Base-by-base conservation (phyloP, 495 filamentous ascomycete genomes). In the Parathielavia hyrcaniae region DNA sequence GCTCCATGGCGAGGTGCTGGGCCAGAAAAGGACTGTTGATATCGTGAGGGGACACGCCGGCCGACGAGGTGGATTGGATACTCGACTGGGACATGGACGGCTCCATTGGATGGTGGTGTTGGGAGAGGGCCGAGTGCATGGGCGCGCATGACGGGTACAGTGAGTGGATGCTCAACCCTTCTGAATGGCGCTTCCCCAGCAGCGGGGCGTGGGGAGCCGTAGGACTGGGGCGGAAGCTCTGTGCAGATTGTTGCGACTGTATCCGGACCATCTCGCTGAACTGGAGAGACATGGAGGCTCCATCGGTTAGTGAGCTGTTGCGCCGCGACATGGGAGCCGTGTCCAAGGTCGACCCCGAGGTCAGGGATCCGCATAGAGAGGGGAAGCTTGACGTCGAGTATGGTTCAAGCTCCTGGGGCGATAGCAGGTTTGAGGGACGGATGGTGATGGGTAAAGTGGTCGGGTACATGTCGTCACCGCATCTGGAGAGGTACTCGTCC, bases 251-350 rank as follows among this genome's bases (percentile, higher is more conserved):
- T 52, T 74, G 69, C 19, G 76, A 79, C 5, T 69, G 68, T 45
- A 77, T 70, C 17, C 70, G 64, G 52, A 75, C 67, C 74, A 79
- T 77, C 26, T 70, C 64, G 44, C 53, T 63, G 38, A 77, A 70
- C 53, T 68, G 73, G 50, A 65, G 64, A 2, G 67, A 61, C 10
- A 73, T 62, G 4, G 69, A 69, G 40, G 64, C 61, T 45, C 64
- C 70, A 53, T 75, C 74, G 58, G 74, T 71, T 44, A 75, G 48
- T 26, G 55, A 59, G 60, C 76, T 79, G 55, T 74, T 75, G 41
- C 70, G 68, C 43, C 76, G 67, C 1, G 71, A 73, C 76, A 79
- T 78, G 44, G 76, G 71, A 5, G 67, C 64, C 0, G 71, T 75
- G 30, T 71, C 73, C 26, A 73, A 60, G 1, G 73, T 76, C 22